phyloP scores from a whole-genome alignment of 2,329 filamentous ascomycete species.

The Ophiostoma quercus region DNA sequence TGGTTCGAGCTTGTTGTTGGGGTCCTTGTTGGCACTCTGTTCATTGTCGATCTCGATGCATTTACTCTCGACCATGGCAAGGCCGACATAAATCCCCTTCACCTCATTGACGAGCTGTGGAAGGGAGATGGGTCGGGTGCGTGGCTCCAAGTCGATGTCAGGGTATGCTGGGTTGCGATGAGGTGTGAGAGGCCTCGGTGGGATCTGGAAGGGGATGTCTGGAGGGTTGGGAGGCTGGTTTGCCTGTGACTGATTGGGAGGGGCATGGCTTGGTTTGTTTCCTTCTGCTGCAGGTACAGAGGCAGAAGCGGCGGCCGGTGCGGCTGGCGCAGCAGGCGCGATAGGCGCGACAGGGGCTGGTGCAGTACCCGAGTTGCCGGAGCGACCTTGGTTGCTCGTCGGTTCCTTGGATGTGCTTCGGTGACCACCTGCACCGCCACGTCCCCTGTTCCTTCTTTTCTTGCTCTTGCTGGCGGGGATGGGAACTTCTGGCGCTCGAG shows the following conservation, averaged over 20 bases:
- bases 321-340: neutral
- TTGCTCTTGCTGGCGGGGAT: neutral
- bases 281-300: neutral
- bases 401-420: neutral
- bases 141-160: constrained; percentile 44
- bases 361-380: neutral
- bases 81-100: constrained; percentile 73
- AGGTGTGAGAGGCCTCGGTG: neutral
- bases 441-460: neutral
- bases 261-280: neutral
- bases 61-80: constrained; percentile 82
- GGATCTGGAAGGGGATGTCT: neutral
- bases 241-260: neutral
- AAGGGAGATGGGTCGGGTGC: constrained; percentile 65
- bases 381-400: neutral
- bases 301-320: too few species aligned
- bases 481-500: neutral
- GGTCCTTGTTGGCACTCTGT: constrained; percentile 42
- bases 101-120: constrained; percentile 77
- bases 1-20: constrained; percentile 45
- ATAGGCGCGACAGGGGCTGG: neutral
- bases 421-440: too few species aligned
- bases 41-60: constrained; percentile 76
- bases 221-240: neutral
- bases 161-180: constrained; percentile 8